Conservation (phyloP, 2,329 filamentous ascomycete genomes). For the Paramyrothecium roridum region DNA sequence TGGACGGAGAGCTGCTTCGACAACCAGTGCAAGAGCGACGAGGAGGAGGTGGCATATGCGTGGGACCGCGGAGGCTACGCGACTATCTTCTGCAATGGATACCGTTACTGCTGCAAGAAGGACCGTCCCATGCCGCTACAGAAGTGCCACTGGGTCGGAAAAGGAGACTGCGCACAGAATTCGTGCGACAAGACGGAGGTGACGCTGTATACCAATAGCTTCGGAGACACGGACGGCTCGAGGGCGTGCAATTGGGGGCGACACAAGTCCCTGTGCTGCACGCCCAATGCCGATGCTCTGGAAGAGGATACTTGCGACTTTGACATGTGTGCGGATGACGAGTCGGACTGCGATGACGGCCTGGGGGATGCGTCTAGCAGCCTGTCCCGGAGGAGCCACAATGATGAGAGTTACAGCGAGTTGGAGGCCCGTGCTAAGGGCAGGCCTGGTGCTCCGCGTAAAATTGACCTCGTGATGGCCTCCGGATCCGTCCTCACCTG, state of each 20-base stretch:
- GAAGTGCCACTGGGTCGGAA: conserved; percentile 10
- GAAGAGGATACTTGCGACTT: conserved; percentile 1
- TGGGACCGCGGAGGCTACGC: not conserved
- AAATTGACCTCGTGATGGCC: not conserved
- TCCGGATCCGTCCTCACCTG: not conserved
- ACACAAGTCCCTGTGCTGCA: conserved; percentile 5
- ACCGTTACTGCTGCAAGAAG: conserved; percentile 1
- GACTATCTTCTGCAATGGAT: not conserved
- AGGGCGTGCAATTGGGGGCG: conserved; percentile 3
- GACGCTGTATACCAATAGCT: not conserved
- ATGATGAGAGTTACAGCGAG: not conserved
- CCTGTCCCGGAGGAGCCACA: not conserved
- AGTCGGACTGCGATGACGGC: not conserved
- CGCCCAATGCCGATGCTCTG: conserved; percentile 3
- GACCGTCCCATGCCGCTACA: not conserved
- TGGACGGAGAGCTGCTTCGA: not conserved
- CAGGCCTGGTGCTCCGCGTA: not conserved
- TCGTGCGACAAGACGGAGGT: conserved; percentile 7
- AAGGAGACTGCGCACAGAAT: conserved; percentile 10
- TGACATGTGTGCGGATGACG: not conserved
- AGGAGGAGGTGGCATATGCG: conserved; percentile 1
- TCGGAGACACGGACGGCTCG: not conserved
- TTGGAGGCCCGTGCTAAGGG: not conserved
- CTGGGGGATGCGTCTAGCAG: not conserved
- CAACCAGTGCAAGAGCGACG: not conserved